Evolutionary conservation across 192 early-diverging fungal genomes (phyloP), one percentile per base, ranked within the genome.

Genomic region (Coemansia interrupta): DNA sequence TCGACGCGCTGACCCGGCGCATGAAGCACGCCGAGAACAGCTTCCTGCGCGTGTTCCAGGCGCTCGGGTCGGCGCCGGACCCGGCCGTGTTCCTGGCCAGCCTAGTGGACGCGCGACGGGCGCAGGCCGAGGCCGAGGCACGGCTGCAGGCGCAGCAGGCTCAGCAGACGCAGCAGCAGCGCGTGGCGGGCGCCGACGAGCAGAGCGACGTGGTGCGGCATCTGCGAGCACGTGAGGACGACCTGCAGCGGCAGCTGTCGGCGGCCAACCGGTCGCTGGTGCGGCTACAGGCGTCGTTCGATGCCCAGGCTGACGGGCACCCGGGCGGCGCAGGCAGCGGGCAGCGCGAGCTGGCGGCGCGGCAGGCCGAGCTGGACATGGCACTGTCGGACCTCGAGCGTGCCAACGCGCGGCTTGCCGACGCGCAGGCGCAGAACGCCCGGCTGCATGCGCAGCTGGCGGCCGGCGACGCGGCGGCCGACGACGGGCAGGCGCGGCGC

Each of bases 321-420:
- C 81, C 85, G 46, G 82, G 85, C 41, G 70, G 69, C 39, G 82
- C 84, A 47, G 39, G 39, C 9, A 84, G 85, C 29, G 92, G 26
- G 32, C 32, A 95, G 61, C 86, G 93, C 50, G 86, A 91, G 51
- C 84, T 94, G 43, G 85, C 88, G 3, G 84, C 75, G 10, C 88
- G 89, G 58, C 74, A 92, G 23, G 91, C 90, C 6, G 94, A 95
- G 58, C 71, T 93, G n/a, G 93, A 97, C 61, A 93, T 97, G 46
- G 70, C 93, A 5, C 81, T 87, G 41, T 78, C 86, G 44, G 94
- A 97, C 57, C 73, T 94, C 39, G 93, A 97, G 52, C 84, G 87
- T 20, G 85, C 89, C 15, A 89, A 90, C 45, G 79, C 79, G 32
- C 89, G 83, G 50, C 73, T 89, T 8, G 81, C 83, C 5, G 81